Percentiles rank a stretch among this genome's conserved stretches.
phyloP scores from a whole-genome alignment of 2,329 filamentous ascomycete genomes.

The Aureobasidium sp. region DNA sequence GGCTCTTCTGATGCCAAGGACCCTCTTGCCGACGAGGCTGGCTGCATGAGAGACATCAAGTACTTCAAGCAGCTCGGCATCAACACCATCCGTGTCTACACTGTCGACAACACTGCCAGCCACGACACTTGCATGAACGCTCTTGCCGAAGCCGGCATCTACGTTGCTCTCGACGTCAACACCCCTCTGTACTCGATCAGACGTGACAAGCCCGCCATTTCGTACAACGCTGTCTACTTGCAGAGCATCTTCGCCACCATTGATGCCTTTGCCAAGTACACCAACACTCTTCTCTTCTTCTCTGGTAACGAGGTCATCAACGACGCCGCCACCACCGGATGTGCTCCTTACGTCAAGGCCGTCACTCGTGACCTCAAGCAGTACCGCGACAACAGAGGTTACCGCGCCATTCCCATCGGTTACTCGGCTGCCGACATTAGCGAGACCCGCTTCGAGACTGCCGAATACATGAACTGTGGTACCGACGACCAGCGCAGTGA shows the following conservation, averaged over 20 bases:
- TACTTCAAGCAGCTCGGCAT: constrained; percentile 79
- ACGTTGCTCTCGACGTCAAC: constrained; percentile 87
- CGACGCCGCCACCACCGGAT: constrained; percentile 50
- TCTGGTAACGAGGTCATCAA: constrained; percentile 69
- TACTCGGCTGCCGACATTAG: constrained; percentile 82
- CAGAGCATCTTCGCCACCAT: constrained; percentile 82
- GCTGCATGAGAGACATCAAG: constrained; percentile 70
- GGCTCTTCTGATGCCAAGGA: constrained; percentile 57
- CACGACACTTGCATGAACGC: constrained; percentile 81
- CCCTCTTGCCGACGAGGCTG: constrained; percentile 60
- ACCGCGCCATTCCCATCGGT: constrained; percentile 63
- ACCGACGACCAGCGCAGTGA: constrained; percentile 74
- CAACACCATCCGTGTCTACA: constrained; percentile 90
- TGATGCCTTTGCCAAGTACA: constrained; percentile 71
- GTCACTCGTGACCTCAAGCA: constrained; percentile 73
- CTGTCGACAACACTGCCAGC: constrained; percentile 72
- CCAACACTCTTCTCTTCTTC: constrained; percentile 81
- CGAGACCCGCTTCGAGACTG: constrained; percentile 73
- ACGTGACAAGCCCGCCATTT: constrained; percentile 59
- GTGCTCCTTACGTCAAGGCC: constrained; percentile 62
- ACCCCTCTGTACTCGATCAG: constrained; percentile 84
- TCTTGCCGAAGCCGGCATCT: constrained; percentile 77
- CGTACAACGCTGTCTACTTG: constrained; percentile 82
- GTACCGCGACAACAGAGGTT: constrained; percentile 63
- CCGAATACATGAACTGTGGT: constrained; percentile 90